Evolutionary conservation across 164 flowering plant species (phyloP).

Genomic region (Litsea cubeba): DNA sequence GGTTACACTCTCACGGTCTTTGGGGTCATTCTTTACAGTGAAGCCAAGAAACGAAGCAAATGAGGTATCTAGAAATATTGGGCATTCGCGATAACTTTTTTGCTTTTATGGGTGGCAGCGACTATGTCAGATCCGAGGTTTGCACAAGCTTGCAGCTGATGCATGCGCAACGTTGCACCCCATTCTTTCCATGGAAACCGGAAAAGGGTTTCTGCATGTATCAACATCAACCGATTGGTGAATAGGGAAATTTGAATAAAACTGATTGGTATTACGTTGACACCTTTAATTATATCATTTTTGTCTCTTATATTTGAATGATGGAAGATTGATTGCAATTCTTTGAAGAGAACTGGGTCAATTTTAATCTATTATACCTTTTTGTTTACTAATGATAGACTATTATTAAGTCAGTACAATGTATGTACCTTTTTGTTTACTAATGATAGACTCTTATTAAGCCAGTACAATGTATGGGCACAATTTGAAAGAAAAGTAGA

Average conservation of each 20-base stretch:
- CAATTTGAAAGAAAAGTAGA: background rate
- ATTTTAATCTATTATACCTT: conserved; percentile 9
- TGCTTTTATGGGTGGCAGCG: conserved; percentile 9
- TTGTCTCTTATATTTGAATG: background rate
- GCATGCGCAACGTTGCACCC: conserved; percentile 19
- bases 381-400: conserved; percentile 30
- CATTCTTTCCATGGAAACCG: conserved; percentile 38
- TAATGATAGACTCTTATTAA: too few species aligned
- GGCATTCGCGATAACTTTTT: conserved; percentile 10
- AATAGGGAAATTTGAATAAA: conserved; percentile 33
- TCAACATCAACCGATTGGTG: conserved; percentile 35
- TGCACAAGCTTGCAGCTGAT: conserved; percentile 15
- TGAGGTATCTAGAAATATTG: conserved; percentile 16
- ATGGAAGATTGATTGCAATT: conserved; percentile 18
- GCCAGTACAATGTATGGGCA: background rate
- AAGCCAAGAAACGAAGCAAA: conserved; percentile 89
- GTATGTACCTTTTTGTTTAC: too few species aligned
- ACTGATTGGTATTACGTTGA: conserved; percentile 25
- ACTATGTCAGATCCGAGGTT: conserved; percentile 12
- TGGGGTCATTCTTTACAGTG: conserved; percentile 90
- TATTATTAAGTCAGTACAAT: background rate
- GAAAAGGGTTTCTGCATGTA: conserved; percentile 36
- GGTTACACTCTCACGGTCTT: conserved; percentile 81
- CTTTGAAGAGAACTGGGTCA: conserved; percentile 26
- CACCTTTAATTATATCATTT: conserved; percentile 10